Conservation (phyloP, 139 green algal genomes). For the Zygnema cylindricum region DNA sequence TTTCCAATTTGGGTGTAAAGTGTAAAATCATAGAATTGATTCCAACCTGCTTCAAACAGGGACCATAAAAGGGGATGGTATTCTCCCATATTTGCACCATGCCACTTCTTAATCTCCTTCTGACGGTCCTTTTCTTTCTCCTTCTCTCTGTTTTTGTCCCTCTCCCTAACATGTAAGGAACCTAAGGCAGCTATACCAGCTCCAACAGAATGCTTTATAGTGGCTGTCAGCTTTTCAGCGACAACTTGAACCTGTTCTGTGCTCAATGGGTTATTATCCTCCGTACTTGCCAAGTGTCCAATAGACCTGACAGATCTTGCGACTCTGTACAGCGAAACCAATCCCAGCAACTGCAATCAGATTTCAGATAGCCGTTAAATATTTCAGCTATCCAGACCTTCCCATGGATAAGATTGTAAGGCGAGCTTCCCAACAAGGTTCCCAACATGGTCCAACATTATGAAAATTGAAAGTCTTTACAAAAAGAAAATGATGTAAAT, state of each 20-base stretch:
- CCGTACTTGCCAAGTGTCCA: background rate
- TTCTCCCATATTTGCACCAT: too few relatives aligned
- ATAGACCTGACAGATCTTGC: background rate
- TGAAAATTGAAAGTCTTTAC: too few relatives aligned
- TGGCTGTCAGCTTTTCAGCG: background rate
- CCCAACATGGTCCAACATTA: too few relatives aligned
- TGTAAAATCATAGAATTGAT: too few relatives aligned
- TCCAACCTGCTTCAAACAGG: conserved; percentile 49
- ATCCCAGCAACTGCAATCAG: too few relatives aligned
- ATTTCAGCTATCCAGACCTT: too few relatives aligned
- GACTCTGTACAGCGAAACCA: background rate
- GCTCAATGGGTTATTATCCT: background rate
- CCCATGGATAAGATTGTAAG: too few relatives aligned
- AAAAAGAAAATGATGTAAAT: too few relatives aligned
- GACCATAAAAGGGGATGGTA: conserved; percentile 40
- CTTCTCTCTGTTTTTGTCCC: conserved; percentile 10
- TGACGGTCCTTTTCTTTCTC: conserved; percentile 11
- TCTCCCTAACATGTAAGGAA: background rate
- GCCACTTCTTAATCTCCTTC: conserved; percentile 1
- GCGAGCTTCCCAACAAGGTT: too few relatives aligned
- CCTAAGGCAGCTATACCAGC: background rate
- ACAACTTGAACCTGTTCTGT: background rate
- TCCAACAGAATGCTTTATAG: background rate
- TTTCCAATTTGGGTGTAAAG: too few relatives aligned
- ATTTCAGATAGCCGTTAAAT: too few relatives aligned